Conservation (phyloP, 192 early-diverging fungal species). For the Dissophora globulifera region DNA sequence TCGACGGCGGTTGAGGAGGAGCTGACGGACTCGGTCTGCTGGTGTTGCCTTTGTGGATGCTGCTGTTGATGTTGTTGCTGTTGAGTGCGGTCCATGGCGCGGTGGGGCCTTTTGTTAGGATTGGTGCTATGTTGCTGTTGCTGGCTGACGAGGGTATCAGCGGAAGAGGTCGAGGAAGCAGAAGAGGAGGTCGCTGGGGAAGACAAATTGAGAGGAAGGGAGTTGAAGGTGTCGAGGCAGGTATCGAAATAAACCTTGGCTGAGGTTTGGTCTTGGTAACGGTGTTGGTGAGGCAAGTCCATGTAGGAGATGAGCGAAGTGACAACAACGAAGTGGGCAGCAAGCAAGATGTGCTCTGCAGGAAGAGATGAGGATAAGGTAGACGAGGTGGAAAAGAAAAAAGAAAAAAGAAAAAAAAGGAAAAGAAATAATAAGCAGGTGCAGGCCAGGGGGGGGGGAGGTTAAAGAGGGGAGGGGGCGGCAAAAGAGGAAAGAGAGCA, state of each 20-base stretch:
- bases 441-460: background rate
- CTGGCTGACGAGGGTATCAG: constrained; percentile 14
- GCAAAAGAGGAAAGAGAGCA: background rate
- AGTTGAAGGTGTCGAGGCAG: constrained; percentile 39
- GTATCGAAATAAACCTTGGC: constrained; percentile 44
- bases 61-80: constrained; percentile 27
- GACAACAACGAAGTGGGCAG: background rate
- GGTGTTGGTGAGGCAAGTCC: constrained; percentile 47
- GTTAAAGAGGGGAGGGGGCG: no score
- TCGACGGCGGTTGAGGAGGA: constrained; percentile 37
- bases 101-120: background rate
- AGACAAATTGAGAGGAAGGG: background rate
- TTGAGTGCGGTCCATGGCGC: constrained; percentile 9
- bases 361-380: constrained; percentile 2
- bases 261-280: constrained; percentile 41
- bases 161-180: constrained; percentile 21
- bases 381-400: constrained; percentile 5
- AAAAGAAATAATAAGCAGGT: background rate
- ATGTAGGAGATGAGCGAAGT: constrained; percentile 24
- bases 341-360: background rate
- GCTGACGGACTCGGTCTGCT: constrained; percentile 26
- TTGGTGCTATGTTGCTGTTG: background rate
- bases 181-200: background rate
- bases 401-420: background rate
- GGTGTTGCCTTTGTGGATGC: background rate